Base-by-base conservation (phyloP, 2,329 filamentous ascomycete genomes). In the Xylariaceae sp. region DNA sequence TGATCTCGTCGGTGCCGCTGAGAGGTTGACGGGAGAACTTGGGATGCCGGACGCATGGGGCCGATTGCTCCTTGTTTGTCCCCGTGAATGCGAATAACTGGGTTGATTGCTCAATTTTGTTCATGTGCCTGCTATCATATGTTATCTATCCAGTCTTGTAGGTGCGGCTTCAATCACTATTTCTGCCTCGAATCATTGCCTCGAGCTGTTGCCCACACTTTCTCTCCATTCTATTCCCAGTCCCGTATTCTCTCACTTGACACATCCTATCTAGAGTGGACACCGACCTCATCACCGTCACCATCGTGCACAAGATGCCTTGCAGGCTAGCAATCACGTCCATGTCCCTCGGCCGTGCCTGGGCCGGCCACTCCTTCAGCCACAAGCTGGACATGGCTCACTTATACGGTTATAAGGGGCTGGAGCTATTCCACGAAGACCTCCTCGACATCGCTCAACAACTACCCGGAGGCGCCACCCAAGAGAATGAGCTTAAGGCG, bases 381-480 rank as follows among this genome's bases (percentile, higher is more conserved):
- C 66, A 76, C 56, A 91, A 89, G 57, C 74, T 91, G 37, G 72
- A 81, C 57, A 76, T 81, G 66, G 86, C 86, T 9, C 68, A 76
- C 4, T 68, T 71, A 41, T 73, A 85, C 52, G 81, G 81, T 16
- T 79, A 88, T 57, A 62, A 74, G 44, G 85, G 83, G 38, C 77
- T 91, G 49, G 87, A 91, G 60, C 71, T 89, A 16, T 89, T 89
- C 68, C 81, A 84, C 61, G 86, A 91, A 58, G 87, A 91, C 59
- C 73, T 91, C 3, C 67, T 78, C 44, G 78, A 81, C 53, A 56
- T 85, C 12, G 78, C 83, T 19, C 49, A 60, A 34, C 42, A 69
- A 1, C 59, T 73, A 1, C 57, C 68, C 3, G 30, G 30, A n/a
- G 30, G 30, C 30, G 16, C 30, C 30, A 32, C 30, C 30, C 52